Percentiles rank a stretch among this genome's conserved stretches.
phyloP scores from a whole-genome alignment of 176 grass and related monocot genomes.

The Coix lacrymajobi region DNA sequence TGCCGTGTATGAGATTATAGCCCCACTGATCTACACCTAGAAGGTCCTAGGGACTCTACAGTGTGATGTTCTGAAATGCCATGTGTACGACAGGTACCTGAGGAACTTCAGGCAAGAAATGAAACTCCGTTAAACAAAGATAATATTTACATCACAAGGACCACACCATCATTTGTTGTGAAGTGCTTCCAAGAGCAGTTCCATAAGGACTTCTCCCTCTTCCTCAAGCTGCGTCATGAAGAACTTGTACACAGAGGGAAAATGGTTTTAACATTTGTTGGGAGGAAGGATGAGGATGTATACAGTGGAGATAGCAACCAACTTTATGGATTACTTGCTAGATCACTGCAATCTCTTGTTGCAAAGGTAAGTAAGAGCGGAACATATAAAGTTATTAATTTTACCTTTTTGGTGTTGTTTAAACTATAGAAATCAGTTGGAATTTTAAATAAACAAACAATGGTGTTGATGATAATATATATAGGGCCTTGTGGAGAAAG shows the following conservation, averaged over 20 bases:
- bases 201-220: conserved; percentile 25
- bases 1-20: no score
- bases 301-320: neutral
- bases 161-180: conserved; percentile 3
- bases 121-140: neutral
- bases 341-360: neutral
- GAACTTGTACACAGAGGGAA: conserved; percentile 29
- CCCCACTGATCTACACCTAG: no score
- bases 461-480: neutral
- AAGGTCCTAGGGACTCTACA: no score
- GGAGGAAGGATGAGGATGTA: neutral
- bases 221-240: conserved; percentile 28
- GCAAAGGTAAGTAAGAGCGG: neutral
- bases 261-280: conserved; percentile 39
- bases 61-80: neutral
- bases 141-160: conserved; percentile 38
- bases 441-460: neutral
- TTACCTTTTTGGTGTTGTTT: no score
- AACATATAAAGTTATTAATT: neutral
- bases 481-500: conserved; percentile 33
- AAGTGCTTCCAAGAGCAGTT: conserved; percentile 28
- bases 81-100: neutral
- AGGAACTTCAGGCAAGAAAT: neutral
- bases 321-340: neutral
- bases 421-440: no score